phyloP scores from a whole-genome alignment of 2,329 filamentous ascomycete genomes.

The Venturia oleaginea region DNA sequence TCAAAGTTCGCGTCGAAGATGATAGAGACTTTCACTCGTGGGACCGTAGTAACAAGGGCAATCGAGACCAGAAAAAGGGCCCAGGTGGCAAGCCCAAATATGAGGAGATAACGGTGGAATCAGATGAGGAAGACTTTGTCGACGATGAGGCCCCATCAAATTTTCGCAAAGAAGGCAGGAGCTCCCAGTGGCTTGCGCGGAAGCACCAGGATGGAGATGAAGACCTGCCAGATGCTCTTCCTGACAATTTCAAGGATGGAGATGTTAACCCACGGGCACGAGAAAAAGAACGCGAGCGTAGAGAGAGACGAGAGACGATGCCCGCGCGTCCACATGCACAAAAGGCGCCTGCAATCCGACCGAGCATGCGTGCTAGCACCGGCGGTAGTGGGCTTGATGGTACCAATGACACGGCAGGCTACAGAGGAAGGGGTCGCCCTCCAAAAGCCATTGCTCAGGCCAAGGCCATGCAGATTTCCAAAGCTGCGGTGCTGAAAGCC shows the following conservation, averaged over 20 bases:
- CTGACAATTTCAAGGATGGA: conserved; percentile 32
- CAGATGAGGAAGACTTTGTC: conserved; percentile 30
- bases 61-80: conserved; percentile 15
- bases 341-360: conserved; percentile 18
- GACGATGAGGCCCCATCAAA: conserved; percentile 18
- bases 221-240: conserved; percentile 35
- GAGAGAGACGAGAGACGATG: conserved; percentile 23
- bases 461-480: conserved; percentile 7
- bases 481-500: conserved; percentile 22
- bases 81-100: conserved; percentile 25
- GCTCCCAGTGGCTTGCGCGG: conserved; percentile 34
- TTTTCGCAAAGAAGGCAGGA: conserved; percentile 19
- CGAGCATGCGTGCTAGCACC: conserved; percentile 16
- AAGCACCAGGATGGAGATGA: conserved; percentile 29
- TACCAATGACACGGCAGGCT: conserved; percentile 2
- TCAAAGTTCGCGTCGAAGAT: conserved; percentile 29
- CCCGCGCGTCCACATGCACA: conserved; percentile 19
- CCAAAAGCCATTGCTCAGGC: conserved; percentile 17
- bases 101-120: conserved; percentile 39
- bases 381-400: not conserved
- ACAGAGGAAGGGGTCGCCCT: not conserved
- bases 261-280: conserved; percentile 21
- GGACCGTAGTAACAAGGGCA: conserved; percentile 20
- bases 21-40: conserved; percentile 32
- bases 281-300: conserved; percentile 19